Evolutionary conservation across 2,329 filamentous ascomycete species (phyloP), one percentile per base, ranked within the genome.

Genomic region (Fusarium drepaniforme): DNA sequence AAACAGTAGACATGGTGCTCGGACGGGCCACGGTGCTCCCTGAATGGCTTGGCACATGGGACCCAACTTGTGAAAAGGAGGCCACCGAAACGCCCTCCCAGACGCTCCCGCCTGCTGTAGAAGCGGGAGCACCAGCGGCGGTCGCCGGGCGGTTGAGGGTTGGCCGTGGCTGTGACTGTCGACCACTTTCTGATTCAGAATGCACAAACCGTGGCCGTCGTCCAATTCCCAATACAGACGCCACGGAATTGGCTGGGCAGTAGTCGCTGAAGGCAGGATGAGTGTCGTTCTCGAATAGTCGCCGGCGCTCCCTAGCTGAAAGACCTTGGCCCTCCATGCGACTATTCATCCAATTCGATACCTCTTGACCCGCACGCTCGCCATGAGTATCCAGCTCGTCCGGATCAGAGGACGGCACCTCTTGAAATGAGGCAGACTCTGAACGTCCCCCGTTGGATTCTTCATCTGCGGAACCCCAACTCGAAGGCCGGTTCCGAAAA

Each of bases 261-360:
- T 68, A 79, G 46, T 78, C 74, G 30, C 74, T 70, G 12, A 79
- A 61, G 9, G 66, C 71, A n/a, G 74, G 71, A 16, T 78, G 74
- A 30, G 74, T 57, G n/a, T 72, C 62, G 3, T 68, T 37, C 59
- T 61, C 67, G 56, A 64, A 68, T 37, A 68, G 40, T 40, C 68
- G n/a, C 38, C 46, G 60, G 33, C 68, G 70, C 56, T 76, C 60
- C 18, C 72, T 53, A 4, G 35, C 15, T 15, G 66, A 61, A 6
- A 77, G 30, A 3, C 74, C 70, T 40, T 65, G 67, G 5, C 40
- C 18, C 21, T 71, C 69, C 35, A 76, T 74, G 5, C 44, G 61
- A 2, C 40, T 44, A 16, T 70, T 60, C 21, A 78, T 62, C 71
- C 77, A 79, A 15, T 58, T 67, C 57, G 71, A 76, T 38, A 70